Conservation (phyloP, 2,329 filamentous ascomycete species). For the Monilinia fructicola region DNA sequence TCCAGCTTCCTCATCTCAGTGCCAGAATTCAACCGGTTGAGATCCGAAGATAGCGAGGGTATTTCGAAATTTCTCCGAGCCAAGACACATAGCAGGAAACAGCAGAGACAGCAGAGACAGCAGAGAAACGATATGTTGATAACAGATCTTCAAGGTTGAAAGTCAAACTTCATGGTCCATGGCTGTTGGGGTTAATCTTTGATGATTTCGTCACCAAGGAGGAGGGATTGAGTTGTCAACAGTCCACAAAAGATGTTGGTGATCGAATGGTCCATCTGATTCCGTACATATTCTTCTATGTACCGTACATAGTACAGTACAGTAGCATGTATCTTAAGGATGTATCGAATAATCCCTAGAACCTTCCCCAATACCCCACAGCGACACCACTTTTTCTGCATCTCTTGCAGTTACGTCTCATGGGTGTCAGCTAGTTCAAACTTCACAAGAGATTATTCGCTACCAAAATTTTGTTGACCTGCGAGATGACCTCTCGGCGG, state of each 20-base stretch:
- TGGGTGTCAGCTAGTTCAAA: no score
- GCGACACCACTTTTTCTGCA: constrained; percentile 6
- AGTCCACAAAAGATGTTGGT: constrained; percentile 4
- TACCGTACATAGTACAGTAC: no score
- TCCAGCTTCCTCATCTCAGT: constrained; percentile 2
- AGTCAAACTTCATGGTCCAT: not conserved
- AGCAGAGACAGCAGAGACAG: not conserved
- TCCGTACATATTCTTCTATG: not conserved
- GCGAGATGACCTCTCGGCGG: constrained; percentile 10
- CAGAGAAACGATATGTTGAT: not conserved
- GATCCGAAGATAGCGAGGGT: constrained; percentile 1
- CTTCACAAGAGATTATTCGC: not conserved
- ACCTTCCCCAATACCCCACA: constrained; percentile 19
- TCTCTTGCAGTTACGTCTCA: constrained; percentile 8
- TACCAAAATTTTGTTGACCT: not conserved
- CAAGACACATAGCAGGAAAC: not conserved
- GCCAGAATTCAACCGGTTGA: constrained; percentile 14
- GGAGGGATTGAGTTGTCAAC: constrained; percentile 6
- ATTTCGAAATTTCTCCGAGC: not conserved
- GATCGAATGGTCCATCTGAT: constrained; percentile 13
- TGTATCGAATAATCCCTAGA: constrained; percentile 7
- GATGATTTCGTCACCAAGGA: constrained; percentile 3
- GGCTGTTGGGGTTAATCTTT: not conserved
- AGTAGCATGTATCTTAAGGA: no score
- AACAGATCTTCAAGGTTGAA: constrained; percentile 7